Percentiles rank a stretch among this genome's conserved stretches.
These are phyloP conservation scores for Trichoderma sp. DNA, from an alignment of 2,329 filamentous ascomycete species.

Conservation along the genomic window DNA sequence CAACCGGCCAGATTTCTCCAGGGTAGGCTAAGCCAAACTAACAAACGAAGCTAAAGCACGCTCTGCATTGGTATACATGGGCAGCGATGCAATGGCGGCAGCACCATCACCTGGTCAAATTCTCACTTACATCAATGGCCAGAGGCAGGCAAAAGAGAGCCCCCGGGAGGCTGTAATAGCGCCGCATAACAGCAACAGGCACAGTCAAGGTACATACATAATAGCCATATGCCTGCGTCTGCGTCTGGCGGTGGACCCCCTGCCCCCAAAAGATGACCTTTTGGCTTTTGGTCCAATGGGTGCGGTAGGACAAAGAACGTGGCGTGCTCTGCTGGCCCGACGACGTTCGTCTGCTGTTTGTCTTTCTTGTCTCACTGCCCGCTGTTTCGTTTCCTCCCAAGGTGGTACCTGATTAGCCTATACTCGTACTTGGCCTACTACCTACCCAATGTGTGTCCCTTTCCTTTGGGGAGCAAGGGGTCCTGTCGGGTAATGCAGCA, in stretches of 20 bases:
- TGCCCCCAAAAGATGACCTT: not conserved
- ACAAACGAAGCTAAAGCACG: not conserved
- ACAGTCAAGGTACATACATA: not conserved
- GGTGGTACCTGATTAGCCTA: constrained; percentile 1
- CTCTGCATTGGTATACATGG: not conserved
- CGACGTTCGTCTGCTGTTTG: not conserved
- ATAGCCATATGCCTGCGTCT: not conserved
- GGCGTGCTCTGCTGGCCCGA: constrained; percentile 7
- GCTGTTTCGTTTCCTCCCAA: not conserved
- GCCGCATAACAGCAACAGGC: not conserved
- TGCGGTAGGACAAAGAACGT: constrained; percentile 18
- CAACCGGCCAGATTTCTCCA: not conserved
- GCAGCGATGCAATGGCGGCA: not conserved
- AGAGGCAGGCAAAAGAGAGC: not conserved
- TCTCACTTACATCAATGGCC: not conserved
- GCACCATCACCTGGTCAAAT: not conserved
- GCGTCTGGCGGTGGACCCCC: not conserved
- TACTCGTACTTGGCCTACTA: not conserved
- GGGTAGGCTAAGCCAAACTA: not conserved
- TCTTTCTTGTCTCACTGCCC: not conserved
- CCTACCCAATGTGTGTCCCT: not conserved
- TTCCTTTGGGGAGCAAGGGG: not conserved
- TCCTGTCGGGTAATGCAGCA: not conserved
- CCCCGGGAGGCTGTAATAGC: not conserved
- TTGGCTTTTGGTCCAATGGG: constrained; percentile 13